These are phyloP conservation scores for Omphalea diandra DNA, from an alignment of 441 rosid genomes.

Conservation along the genomic window DNA sequence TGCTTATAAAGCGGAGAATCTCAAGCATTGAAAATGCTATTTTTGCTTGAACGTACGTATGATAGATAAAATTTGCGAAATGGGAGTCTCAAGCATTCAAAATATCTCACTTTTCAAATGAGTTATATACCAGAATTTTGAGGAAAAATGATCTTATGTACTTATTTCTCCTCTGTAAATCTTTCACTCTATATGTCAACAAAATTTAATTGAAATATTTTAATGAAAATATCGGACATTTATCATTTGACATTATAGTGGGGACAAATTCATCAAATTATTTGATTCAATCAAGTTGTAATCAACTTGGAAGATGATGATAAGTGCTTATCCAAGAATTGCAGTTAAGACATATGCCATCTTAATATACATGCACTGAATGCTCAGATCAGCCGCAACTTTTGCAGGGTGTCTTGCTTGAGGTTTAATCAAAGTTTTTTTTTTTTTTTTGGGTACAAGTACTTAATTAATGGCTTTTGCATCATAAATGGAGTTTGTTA, in stretches of 20 bases:
- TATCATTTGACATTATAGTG: too few species aligned
- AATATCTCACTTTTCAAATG: background rate
- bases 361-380: background rate
- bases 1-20: too few species aligned
- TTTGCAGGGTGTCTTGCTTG: constrained; percentile 18
- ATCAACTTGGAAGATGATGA: too few species aligned
- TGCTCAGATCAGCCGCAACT: background rate
- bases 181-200: too few species aligned
- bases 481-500: constrained; percentile 27
- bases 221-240: too few species aligned
- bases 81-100: too few species aligned
- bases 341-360: background rate
- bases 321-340: background rate
- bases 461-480: constrained; percentile 19
- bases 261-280: background rate
- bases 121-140: background rate
- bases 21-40: too few species aligned
- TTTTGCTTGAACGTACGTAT: too few species aligned
- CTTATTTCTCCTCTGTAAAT: too few species aligned
- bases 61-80: too few species aligned
- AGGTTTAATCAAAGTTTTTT: constrained; percentile 11
- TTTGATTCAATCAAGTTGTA: background rate
- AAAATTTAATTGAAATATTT: too few species aligned
- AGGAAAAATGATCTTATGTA: too few species aligned
- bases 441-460: background rate